These are phyloP conservation scores for Penicillium crustosum DNA, from an alignment of 2,329 filamentous ascomycete genomes.

Conservation along the genomic window DNA sequence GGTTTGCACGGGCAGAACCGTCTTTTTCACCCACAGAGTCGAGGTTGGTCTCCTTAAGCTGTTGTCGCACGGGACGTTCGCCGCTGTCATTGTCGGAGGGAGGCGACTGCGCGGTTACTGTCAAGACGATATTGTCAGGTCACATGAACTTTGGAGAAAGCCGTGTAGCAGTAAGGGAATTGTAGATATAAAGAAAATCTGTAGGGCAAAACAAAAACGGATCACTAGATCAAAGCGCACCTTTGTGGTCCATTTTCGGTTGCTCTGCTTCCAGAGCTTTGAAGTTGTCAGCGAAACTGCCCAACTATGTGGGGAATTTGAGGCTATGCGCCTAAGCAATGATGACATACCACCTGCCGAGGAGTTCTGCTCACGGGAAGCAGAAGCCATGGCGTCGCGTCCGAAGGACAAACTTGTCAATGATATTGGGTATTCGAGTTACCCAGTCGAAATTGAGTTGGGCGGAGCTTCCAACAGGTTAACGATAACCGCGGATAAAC, in stretches of 20 bases:
- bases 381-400: constrained; percentile 17
- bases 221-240: background rate
- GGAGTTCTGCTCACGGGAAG: constrained; percentile 15
- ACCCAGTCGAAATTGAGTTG: background rate
- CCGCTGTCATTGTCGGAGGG: constrained; percentile 44
- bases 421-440: constrained; percentile 6
- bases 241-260: constrained; percentile 2
- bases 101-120: constrained; percentile 29
- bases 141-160: background rate
- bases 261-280: constrained; percentile 5
- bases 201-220: background rate
- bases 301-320: background rate
- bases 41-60: constrained; percentile 63
- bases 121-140: constrained; percentile 12
- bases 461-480: background rate
- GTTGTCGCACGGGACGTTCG: constrained; percentile 60
- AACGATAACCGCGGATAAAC: background rate
- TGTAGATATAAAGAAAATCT: background rate
- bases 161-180: background rate
- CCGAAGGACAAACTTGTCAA: constrained; percentile 1
- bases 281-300: constrained; percentile 1
- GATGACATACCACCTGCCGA: constrained; percentile 12
- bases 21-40: constrained; percentile 33
- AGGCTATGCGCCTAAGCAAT: background rate
- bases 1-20: constrained; percentile 16